These are phyloP conservation scores for Eucalyptus marginata DNA, from an alignment of 345 rosid species.

Conservation along the genomic window DNA sequence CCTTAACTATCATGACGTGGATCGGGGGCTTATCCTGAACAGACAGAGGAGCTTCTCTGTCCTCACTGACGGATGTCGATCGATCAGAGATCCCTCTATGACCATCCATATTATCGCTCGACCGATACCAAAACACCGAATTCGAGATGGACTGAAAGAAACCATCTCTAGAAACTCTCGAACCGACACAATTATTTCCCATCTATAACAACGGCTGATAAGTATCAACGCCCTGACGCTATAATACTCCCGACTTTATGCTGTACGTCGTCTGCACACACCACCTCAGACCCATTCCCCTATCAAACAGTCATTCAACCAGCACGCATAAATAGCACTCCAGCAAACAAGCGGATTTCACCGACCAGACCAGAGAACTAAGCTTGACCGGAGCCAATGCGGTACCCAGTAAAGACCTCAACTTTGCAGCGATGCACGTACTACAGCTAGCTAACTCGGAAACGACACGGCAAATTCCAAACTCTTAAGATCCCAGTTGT, in stretches of 20 bases:
- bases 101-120: background rate
- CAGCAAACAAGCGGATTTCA: background rate
- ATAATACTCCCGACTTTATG: background rate
- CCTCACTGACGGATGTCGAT: background rate
- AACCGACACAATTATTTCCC: conserved; percentile 72
- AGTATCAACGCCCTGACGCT: background rate
- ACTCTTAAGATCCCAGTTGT: background rate
- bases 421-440: background rate
- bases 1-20: background rate
- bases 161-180: conserved; percentile 10
- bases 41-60: background rate
- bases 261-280: background rate
- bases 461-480: background rate
- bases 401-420: background rate
- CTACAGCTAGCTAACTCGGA: background rate
- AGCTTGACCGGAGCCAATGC: background rate
- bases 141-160: conserved; percentile 9
- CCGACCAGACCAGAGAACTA: background rate
- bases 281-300: background rate
- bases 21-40: background rate
- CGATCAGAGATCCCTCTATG: background rate
- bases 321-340: background rate
- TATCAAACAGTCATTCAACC: background rate
- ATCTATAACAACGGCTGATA: conserved; percentile 1
- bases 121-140: conserved; percentile 12